Evolutionary conservation across 1,139 yeast species (phyloP), one percentile per base, ranked within the genome.

Genomic region (Suhomyces yuchorum): DNA sequence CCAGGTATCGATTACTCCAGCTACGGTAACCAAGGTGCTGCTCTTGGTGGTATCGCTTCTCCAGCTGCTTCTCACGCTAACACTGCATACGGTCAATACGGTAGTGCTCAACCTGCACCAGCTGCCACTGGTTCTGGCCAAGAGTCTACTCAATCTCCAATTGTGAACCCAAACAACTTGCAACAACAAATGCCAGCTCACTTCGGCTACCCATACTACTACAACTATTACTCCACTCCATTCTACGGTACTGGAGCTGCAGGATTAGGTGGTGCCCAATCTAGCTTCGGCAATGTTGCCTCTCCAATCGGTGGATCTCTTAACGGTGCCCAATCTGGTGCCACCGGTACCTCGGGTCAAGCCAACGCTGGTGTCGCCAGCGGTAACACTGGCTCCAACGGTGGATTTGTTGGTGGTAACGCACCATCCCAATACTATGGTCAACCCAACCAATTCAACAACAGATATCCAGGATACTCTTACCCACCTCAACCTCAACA

Each of bases 161-260:
- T 63, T 36, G 64, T 61, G 50, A 68, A 65, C 63, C 67, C 64
- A 46, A 57, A 62, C 58, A 61, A 59, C 46, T 59, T 58, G 47
- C 64, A 59, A 30, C 65, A 57, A 39, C 62, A 61, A 49, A 56
- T 61, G 24, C 70, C 69, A 34, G 56, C 75, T 42, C 78, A 78
- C 51, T 73, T 68, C 56, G 78, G 72, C 26, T 74, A 74, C 65
- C 78, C 79, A 48, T 71, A 72, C 64, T 73, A 74, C 64, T 67
- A 71, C 63, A 63, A 73, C 61, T 73, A 72, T 59, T 73, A 73
- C 60, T 70, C 70, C 57, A 70, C 69, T 30, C 78, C 77, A 56
- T 73, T 68, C 59, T 75, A 71, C 56, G 72, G 70, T 41, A 67
- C 67, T 53, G 70, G 70, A 38, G 63, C 57, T 39, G 57, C 58